Conservation (phyloP, 2,329 filamentous ascomycete species). For the Exophiala aquamarina region DNA sequence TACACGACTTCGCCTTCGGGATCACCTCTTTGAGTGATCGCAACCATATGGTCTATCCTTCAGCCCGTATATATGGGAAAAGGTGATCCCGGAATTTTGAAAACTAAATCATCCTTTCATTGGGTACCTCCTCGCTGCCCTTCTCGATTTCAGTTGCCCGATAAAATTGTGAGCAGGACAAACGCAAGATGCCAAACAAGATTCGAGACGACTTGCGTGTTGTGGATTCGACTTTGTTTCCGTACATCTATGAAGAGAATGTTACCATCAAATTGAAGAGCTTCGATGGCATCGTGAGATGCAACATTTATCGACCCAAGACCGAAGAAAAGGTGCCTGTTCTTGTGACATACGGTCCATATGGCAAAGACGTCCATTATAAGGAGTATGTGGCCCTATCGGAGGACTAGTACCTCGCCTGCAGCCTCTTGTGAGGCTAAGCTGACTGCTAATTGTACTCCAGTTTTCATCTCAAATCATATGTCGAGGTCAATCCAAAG, state of each 20-base stretch:
- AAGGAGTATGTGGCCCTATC: background rate
- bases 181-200: too few species aligned
- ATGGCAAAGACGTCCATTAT: conserved; percentile 71
- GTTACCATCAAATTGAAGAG: conserved; percentile 45
- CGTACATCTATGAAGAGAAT: conserved; percentile 53
- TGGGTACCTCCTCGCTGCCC: too few species aligned
- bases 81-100: too few species aligned
- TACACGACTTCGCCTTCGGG: too few species aligned
- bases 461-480: conserved; percentile 51
- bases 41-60: too few species aligned
- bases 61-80: too few species aligned
- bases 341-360: conserved; percentile 69
- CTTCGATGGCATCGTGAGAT: conserved; percentile 44
- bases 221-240: conserved; percentile 24
- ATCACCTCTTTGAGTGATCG: too few species aligned
- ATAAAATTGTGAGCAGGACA: too few species aligned
- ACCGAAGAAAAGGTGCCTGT: conserved; percentile 52
- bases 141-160: too few species aligned
- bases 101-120: too few species aligned
- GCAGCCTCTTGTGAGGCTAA: conserved; percentile 39
- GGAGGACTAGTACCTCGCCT: too few species aligned
- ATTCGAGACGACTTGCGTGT: too few species aligned
- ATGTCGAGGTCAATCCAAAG: conserved; percentile 52
- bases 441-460: background rate
- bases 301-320: conserved; percentile 54